Evolutionary conservation across 331 rosid species (phyloP).

Genomic region (Cucumis variabilis): DNA sequence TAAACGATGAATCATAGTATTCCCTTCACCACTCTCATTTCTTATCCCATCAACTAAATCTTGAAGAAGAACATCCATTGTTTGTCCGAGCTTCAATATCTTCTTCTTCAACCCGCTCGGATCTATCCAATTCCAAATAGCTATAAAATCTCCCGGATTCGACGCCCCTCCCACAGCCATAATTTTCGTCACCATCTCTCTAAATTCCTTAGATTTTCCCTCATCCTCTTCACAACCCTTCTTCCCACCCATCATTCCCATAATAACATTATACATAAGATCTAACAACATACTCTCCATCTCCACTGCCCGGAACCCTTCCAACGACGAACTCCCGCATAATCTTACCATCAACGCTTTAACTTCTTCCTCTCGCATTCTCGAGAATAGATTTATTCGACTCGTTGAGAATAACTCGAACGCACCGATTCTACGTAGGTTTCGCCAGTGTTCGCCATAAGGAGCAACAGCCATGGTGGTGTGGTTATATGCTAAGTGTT

Average conservation of each 20-base stretch:
- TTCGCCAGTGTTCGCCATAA: constrained; percentile 52
- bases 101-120: constrained; percentile 33
- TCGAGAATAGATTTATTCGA: constrained; percentile 31
- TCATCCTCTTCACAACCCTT: constrained; percentile 18
- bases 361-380: constrained; percentile 37
- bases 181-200: background rate
- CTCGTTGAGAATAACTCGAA: constrained; percentile 39
- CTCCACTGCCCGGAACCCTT: background rate
- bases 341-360: constrained; percentile 28
- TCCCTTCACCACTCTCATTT: background rate
- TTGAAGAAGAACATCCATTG: constrained; percentile 42
- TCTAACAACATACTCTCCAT: constrained; percentile 27
- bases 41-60: constrained; percentile 46
- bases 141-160: constrained; percentile 39
- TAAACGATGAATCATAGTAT: constrained; percentile 53
- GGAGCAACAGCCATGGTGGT: constrained; percentile 38
- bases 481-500: constrained; percentile 41
- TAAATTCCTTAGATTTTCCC: background rate
- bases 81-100: constrained; percentile 29
- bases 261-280: constrained; percentile 21
- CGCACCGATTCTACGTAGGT: constrained; percentile 46
- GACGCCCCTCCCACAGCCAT: constrained; percentile 27
- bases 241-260: constrained; percentile 44
- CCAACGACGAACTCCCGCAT: constrained; percentile 4
- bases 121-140: constrained; percentile 46